Percentiles rank a stretch among this genome's conserved stretches.
phyloP scores from a whole-genome alignment of 192 early-diverging fungal species.

The Linnemannia elongata region DNA sequence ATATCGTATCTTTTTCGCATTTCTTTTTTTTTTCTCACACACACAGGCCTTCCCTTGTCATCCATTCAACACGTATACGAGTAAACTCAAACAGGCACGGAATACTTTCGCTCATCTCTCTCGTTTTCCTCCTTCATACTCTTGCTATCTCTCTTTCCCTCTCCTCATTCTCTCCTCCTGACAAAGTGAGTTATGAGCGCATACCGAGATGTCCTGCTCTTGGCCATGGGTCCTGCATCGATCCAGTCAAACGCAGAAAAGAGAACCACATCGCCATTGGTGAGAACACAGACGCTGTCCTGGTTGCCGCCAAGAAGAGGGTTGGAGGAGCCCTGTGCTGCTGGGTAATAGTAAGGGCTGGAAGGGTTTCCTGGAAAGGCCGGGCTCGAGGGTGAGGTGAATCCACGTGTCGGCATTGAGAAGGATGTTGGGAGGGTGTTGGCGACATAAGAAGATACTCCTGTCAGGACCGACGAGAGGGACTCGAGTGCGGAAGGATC shows the following conservation, averaged over 20 bases:
- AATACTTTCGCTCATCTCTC: not conserved
- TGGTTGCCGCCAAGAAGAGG: slow-evolving; percentile 35
- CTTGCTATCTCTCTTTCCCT: not conserved
- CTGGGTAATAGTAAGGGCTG: slow-evolving; percentile 37
- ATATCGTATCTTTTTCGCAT: slow-evolving; percentile 2
- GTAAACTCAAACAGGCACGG: not conserved
- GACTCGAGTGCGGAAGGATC: slow-evolving; percentile 75
- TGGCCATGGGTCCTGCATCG: slow-evolving; percentile 21
- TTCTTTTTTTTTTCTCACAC: not conserved
- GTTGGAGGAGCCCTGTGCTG: slow-evolving; percentile 28
- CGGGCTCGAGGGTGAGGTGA: slow-evolving; percentile 40
- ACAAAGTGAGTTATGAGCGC: not conserved
- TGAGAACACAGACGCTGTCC: slow-evolving; percentile 40
- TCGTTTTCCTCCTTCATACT: not conserved
- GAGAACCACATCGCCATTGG: slow-evolving; percentile 45
- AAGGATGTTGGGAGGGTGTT: slow-evolving; percentile 68
- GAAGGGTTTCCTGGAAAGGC: slow-evolving; percentile 14
- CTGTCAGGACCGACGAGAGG: slow-evolving; percentile 71
- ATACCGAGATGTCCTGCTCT: slow-evolving; percentile 42
- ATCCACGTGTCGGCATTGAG: slow-evolving; percentile 41
- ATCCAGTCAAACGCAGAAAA: slow-evolving; percentile 55
- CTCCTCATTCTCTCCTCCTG: not conserved
- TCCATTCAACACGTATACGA: not conserved
- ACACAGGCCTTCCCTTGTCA: not conserved
- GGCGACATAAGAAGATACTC: slow-evolving; percentile 74